Conservation (phyloP, 2,329 filamentous ascomycete genomes). For the Ceratocystis cubensis region DNA sequence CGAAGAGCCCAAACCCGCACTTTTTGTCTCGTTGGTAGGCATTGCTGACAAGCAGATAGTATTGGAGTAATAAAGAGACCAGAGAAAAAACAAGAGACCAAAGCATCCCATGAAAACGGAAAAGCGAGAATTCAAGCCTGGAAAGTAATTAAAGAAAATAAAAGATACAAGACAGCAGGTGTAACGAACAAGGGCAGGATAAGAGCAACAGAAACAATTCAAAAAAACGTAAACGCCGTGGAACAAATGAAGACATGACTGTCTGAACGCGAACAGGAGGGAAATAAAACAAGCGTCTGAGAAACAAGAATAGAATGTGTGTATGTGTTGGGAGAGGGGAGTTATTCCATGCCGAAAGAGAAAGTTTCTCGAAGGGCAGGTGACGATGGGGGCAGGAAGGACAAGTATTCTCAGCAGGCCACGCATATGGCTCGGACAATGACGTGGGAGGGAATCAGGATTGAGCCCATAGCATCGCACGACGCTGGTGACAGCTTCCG, state of each 20-base stretch:
- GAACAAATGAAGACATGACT: neutral
- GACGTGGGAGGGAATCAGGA: neutral
- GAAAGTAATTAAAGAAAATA: neutral
- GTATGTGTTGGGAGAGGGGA: neutral
- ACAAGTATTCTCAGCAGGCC: neutral
- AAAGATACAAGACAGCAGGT: neutral
- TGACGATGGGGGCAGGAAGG: neutral
- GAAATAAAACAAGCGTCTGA: neutral
- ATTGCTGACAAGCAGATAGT: neutral
- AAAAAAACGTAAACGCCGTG: slow-evolving; percentile 5
- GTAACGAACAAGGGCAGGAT: neutral
- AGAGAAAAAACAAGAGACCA: neutral
- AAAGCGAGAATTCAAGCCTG: neutral
- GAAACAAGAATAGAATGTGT: neutral
- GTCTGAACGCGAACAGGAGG: neutral
- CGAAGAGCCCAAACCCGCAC: neutral
- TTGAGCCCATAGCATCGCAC: neutral
- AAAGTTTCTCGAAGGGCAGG: neutral
- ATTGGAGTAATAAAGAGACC: neutral
- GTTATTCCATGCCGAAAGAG: neutral
- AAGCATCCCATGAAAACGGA: neutral
- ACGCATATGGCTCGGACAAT: neutral
- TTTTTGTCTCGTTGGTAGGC: neutral
- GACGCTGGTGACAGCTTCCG: neutral
- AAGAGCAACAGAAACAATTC: neutral